Conservation (phyloP, 2,329 filamentous ascomycete species). For the Diaporthe helianthi region DNA sequence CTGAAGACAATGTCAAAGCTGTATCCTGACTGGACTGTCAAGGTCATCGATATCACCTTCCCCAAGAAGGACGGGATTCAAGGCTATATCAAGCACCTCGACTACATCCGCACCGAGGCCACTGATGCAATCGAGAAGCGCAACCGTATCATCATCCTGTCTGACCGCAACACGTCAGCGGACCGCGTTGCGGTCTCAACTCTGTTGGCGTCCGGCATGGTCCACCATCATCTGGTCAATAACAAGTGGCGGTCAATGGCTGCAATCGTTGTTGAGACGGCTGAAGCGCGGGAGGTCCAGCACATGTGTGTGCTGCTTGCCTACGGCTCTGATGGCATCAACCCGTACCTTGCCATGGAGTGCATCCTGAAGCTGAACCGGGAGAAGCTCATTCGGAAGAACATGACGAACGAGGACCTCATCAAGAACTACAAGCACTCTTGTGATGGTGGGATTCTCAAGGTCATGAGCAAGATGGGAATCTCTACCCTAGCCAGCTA, state of each 20-base stretch:
- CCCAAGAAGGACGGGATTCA: conserved; percentile 81
- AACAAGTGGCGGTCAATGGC: conserved; percentile 95
- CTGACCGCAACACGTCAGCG: conserved; percentile 83
- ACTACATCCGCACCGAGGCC: conserved; percentile 85
- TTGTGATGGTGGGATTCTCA: conserved; percentile 93
- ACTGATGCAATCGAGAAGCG: conserved; percentile 83
- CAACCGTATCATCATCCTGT: conserved; percentile 87
- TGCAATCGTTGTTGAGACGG: conserved; percentile 88
- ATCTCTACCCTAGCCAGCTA: conserved; percentile 96
- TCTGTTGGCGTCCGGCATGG: conserved; percentile 87
- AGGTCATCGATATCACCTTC: conserved; percentile 91
- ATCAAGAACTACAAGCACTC: conserved; percentile 98
- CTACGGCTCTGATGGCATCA: conserved; percentile 93
- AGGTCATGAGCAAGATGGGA: conserved; percentile 99
- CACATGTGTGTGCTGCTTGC: conserved; percentile 98
- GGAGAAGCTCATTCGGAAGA: conserved; percentile 90
- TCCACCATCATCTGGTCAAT: conserved; percentile 92
- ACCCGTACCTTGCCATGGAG: conserved; percentile 94
- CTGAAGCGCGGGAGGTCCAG: conserved; percentile 94
- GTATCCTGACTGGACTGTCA: conserved; percentile 84
- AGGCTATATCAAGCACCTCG: conserved; percentile 87
- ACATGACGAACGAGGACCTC: conserved; percentile 79
- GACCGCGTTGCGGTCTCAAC: conserved; percentile 87
- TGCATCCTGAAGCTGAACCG: conserved; percentile 97
- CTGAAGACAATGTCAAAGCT: conserved; percentile 77